Evolutionary conservation across 2,329 filamentous ascomycete genomes (phyloP), one percentile per base, ranked within the genome.

Genomic region (Fusarium sp.): DNA sequence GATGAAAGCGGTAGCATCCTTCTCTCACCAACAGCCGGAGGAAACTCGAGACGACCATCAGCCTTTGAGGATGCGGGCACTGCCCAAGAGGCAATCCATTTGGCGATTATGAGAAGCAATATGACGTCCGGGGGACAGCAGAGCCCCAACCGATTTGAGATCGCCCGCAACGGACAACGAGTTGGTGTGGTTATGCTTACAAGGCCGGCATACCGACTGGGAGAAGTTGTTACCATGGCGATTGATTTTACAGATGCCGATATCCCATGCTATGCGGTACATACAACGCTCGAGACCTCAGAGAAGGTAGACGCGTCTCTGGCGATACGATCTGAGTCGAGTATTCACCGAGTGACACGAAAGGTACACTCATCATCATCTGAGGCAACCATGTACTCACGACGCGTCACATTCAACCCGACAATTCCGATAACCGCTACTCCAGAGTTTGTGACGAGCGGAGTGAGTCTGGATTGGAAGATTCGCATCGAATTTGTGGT

Each of bases 401-500:
- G 93, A 9, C 89, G 94, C 58, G 87, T 96, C 24, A 90, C 93
- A 8, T 98, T 98, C 78, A 92, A 88, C 10, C 93, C 95, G 0
- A 93, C 94, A 0, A 95, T 99, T 57, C 96, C 96, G 0, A 88
- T 93, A 20, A 88, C 88, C 16, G 95, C 94, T 0, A 98, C 95
- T 1, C 96, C 96, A 0, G 95, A 96, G 72, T 97, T 99, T 75
- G 89, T 97, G 55, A 99, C 96, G 0, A 97, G 91, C 70, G 95
- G 95, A 2, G 90, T 99, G 5, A 93, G 90, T 72, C 85, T 98
- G 29, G 93, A 94, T 74, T 99, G 96, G 96, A 93, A 93, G 80
- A 86, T 99, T 36, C 87, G 94, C 2, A 91, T 99, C 66, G 95
- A 98, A 83, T 99, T 99, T 82, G 95, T 98, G 29, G 96, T 96